phyloP scores from a whole-genome alignment of 163 green algal genomes.

The Trebouxiophyceae sp. region DNA sequence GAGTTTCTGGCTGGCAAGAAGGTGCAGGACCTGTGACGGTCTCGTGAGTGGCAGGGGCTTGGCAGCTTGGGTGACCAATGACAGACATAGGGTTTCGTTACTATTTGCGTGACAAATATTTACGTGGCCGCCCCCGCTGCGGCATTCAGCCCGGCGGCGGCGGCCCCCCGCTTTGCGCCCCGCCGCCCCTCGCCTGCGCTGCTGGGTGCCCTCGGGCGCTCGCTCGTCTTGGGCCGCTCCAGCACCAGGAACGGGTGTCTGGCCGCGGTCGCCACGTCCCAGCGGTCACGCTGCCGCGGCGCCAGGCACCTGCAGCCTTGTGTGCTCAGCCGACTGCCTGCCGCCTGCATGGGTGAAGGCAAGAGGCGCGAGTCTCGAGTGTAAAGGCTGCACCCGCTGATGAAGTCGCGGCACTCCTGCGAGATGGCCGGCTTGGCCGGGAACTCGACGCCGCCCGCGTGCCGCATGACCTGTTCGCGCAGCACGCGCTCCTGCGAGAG shows the following conservation, averaged over 20 bases:
- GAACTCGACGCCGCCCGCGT: slow-evolving; percentile 65
- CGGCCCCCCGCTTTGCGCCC: no score
- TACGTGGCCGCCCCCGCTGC: no score
- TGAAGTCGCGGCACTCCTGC: slow-evolving; percentile 73
- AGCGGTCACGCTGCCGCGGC: slow-evolving; percentile 54
- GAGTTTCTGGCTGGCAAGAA: slow-evolving; percentile 55
- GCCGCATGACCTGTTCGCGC: slow-evolving; percentile 73
- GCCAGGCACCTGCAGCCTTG: slow-evolving; percentile 52
- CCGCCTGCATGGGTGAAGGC: background rate
- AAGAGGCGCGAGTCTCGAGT: background rate
- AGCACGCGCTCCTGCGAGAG: slow-evolving; percentile 87
- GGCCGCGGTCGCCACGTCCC: slow-evolving; percentile 58
- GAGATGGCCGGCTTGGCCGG: slow-evolving; percentile 65
- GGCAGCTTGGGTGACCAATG: no score
- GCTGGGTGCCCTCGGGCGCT: no score
- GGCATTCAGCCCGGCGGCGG: no score
- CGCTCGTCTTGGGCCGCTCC: slow-evolving; percentile 21
- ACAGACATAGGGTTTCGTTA: no score
- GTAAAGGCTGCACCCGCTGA: slow-evolving; percentile 26
- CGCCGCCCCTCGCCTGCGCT: no score
- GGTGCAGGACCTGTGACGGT: slow-evolving; percentile 55
- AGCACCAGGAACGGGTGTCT: slow-evolving; percentile 58
- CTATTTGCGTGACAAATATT: no score
- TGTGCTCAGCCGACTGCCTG: background rate
- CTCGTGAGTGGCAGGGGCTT: no score